These are phyloP conservation scores for Penicillium sp. DNA, from an alignment of 2,329 filamentous ascomycete species.

Conservation along the genomic window DNA sequence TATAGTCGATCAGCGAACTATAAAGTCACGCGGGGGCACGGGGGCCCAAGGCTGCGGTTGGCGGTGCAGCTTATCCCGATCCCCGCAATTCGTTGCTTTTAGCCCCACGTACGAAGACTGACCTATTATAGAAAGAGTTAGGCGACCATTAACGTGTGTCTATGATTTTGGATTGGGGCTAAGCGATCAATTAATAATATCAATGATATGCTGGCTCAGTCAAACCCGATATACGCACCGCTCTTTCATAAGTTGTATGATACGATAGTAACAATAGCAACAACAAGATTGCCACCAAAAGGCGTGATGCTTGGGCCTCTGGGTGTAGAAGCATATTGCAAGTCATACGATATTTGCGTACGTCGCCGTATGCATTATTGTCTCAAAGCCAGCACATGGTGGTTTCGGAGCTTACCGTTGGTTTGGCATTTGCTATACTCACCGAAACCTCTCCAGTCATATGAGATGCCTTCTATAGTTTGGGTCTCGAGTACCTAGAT, in stretches of 20 bases:
- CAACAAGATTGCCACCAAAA: not conserved
- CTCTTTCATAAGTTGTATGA: no score
- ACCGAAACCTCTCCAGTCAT: not conserved
- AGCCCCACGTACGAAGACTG: not conserved
- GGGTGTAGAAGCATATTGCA: no score
- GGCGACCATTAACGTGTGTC: not conserved
- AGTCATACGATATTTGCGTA: not conserved
- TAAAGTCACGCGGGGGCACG: not conserved
- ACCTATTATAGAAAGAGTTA: constrained; percentile 1
- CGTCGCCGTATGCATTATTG: not conserved
- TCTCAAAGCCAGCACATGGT: not conserved
- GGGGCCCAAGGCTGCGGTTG: constrained; percentile 1
- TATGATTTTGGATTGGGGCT: not conserved
- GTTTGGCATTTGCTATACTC: not conserved
- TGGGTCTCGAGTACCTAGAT: not conserved
- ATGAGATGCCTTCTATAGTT: not conserved
- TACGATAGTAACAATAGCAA: no score
- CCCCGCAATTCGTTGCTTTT: constrained; percentile 3
- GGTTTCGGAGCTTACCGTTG: not conserved
- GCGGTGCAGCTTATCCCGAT: not conserved
- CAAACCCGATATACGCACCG: no score
- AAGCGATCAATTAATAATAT: not conserved
- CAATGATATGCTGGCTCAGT: not conserved
- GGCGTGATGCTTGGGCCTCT: not conserved
- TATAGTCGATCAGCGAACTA: not conserved